These are phyloP conservation scores for Diplodia corticola DNA, from an alignment of 2,329 filamentous ascomycete species.

Conservation along the genomic window DNA sequence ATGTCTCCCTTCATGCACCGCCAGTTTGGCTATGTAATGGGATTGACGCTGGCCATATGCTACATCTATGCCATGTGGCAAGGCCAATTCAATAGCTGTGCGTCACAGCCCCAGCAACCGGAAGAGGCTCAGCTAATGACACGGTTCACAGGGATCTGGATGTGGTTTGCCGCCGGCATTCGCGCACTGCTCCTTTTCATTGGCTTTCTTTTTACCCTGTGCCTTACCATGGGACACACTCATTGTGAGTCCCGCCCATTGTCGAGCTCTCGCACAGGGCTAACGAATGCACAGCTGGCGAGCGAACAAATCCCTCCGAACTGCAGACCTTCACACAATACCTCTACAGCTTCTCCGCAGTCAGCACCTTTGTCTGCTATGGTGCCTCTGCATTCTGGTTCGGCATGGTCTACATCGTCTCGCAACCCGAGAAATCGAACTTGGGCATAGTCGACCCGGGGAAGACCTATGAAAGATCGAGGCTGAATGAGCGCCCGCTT, in stretches of 20 bases:
- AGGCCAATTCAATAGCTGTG: conserved; percentile 64
- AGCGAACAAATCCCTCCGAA: conserved; percentile 66
- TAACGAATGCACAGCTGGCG: conserved; percentile 35
- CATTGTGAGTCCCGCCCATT: conserved; percentile 49
- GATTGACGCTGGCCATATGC: conserved; percentile 67
- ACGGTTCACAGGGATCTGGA: conserved; percentile 68
- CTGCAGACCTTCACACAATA: conserved; percentile 63
- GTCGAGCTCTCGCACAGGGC: background rate
- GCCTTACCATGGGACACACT: conserved; percentile 82
- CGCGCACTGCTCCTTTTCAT: conserved; percentile 75
- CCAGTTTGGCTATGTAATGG: conserved; percentile 77
- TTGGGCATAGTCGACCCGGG: conserved; percentile 73
- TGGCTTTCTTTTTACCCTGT: conserved; percentile 73
- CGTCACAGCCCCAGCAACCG: conserved; percentile 37
- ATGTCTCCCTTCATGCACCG: conserved; percentile 84
- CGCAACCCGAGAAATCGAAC: conserved; percentile 59
- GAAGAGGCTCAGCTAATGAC: conserved; percentile 25
- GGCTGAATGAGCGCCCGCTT: conserved; percentile 82
- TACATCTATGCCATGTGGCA: conserved; percentile 72
- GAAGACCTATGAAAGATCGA: conserved; percentile 65
- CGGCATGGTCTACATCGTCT: conserved; percentile 78
- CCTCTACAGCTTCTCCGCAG: conserved; percentile 59
- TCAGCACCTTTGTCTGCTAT: conserved; percentile 76
- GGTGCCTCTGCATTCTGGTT: conserved; percentile 75
- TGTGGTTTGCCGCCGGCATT: conserved; percentile 84